These are phyloP conservation scores for Firmiana major DNA, from an alignment of 345 rosid genomes.

Conservation along the genomic window DNA sequence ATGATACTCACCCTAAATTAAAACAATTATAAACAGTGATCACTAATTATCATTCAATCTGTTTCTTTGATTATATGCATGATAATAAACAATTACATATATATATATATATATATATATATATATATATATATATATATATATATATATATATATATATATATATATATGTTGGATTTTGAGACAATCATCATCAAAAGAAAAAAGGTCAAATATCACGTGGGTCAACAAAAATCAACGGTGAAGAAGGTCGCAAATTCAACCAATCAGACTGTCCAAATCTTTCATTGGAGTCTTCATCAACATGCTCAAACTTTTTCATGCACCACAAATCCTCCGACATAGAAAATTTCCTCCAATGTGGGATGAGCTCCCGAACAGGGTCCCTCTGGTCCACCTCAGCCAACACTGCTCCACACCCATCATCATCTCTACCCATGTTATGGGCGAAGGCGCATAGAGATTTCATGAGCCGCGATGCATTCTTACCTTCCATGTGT, in stretches of 20 bases:
- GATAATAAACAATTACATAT: too few species aligned
- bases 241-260: slow-evolving; percentile 30
- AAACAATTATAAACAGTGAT: too few species aligned
- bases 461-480: slow-evolving; percentile 45
- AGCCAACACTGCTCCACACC: slow-evolving; percentile 59
- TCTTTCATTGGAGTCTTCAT: not conserved
- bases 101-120: too few species aligned
- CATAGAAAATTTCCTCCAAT: slow-evolving; percentile 68
- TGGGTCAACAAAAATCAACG: slow-evolving; percentile 66
- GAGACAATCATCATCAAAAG: not conserved
- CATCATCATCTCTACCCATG: slow-evolving; percentile 54
- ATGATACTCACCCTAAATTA: too few species aligned
- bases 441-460: slow-evolving; percentile 61
- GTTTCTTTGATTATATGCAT: too few species aligned
- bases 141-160: too few species aligned
- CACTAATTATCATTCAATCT: too few species aligned
- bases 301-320: slow-evolving; percentile 35
- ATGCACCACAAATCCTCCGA: slow-evolving; percentile 71
- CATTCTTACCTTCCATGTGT: slow-evolving; percentile 60
- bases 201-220: slow-evolving; percentile 50
- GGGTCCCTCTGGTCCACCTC: slow-evolving; percentile 63
- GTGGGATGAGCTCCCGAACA: slow-evolving; percentile 49
- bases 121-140: too few species aligned
- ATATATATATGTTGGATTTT: not conserved
- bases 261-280: slow-evolving; percentile 39